Base-by-base conservation (phyloP, 371 early-diverging fungal genomes). In the Batkoa obscura region DNA sequence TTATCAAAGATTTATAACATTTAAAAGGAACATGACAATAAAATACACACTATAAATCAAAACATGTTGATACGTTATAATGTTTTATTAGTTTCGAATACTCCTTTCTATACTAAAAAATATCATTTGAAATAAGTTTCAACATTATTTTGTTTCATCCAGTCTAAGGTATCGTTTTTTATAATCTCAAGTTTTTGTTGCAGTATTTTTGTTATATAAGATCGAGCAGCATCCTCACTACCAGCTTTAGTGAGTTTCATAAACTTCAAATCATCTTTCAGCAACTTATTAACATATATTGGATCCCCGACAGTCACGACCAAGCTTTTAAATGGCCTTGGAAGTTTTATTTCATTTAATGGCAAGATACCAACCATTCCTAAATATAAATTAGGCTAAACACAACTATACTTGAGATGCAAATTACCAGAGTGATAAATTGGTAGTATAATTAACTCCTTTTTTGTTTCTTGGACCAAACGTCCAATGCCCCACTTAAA, bases 401-500 rank as follows among this genome's bases (percentile, higher is more conserved):
- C 0, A 89, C 89, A 39, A 68, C 79, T 37, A 50, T 32, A 6
- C 6, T 23, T 50, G 23, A 3, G 2, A 15, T 37, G 39, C 2
- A 35, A 9, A 13, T 36, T 67, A 66, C 80, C 82, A 51, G 68
- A 54, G 54, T 84, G 83, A 68, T 71, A 81, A 43, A 87, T 72
- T 10, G 87, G 86, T 5, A 86, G 59, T 13, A 86, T 77, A 6
- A 85, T 63, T 0, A 87, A 80, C 0, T 67, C 62, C 34, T 67
- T 69, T 1, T 50, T 61, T 56, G 68, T 70, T 50, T 90, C 91
- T 84, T 86, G 84, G 13, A 88, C 59, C 50, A 91, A 66, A 36
- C 89, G 75, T 5, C 82, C 85, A 3, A 91, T 72, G 3, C 91
- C 91, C 91, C 92, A 91, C 59, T 83, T 82, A 64, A 88, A 87